These are phyloP conservation scores for Kodamaea plutei DNA, from an alignment of 1,139 yeast species.

Conservation along the genomic window DNA sequence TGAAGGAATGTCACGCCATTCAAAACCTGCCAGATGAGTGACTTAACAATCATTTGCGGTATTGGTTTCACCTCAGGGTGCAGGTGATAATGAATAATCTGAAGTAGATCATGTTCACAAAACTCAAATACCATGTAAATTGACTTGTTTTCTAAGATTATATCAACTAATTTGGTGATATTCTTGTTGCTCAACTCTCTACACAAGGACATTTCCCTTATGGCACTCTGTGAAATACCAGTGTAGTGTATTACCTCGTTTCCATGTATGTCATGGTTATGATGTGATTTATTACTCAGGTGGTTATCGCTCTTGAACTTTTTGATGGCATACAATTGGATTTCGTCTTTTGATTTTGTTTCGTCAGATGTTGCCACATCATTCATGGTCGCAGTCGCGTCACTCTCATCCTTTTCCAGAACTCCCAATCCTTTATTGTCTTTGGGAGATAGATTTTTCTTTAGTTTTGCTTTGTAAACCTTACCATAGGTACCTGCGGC, in stretches of 20 bases:
- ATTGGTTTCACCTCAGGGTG: constrained; percentile 82
- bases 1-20: constrained; percentile 90
- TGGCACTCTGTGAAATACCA: constrained; percentile 94
- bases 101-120: constrained; percentile 92
- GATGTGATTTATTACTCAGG: constrained; percentile 28
- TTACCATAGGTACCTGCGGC: constrained; percentile 99
- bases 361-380: constrained; percentile 1
- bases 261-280: constrained; percentile 50
- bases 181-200: constrained; percentile 80
- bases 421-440: constrained; percentile 1
- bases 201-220: constrained; percentile 93
- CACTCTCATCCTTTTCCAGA: constrained; percentile 1
- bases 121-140: constrained; percentile 94
- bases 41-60: constrained; percentile 72
- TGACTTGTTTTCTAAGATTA: constrained; percentile 83
- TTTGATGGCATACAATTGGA: constrained; percentile 71
- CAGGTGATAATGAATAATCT: constrained; percentile 88
- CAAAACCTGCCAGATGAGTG: constrained; percentile 85
- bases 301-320: constrained; percentile 93
- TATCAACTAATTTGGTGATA: constrained; percentile 75
- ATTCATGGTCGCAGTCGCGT: not conserved
- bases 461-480: constrained; percentile 80
- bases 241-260: constrained; percentile 82
- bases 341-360: constrained; percentile 8
- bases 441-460: constrained; percentile 20